Conservation (phyloP, 2,329 filamentous ascomycete genomes). For the Ophiocordyceps camponoti-saundersi region DNA sequence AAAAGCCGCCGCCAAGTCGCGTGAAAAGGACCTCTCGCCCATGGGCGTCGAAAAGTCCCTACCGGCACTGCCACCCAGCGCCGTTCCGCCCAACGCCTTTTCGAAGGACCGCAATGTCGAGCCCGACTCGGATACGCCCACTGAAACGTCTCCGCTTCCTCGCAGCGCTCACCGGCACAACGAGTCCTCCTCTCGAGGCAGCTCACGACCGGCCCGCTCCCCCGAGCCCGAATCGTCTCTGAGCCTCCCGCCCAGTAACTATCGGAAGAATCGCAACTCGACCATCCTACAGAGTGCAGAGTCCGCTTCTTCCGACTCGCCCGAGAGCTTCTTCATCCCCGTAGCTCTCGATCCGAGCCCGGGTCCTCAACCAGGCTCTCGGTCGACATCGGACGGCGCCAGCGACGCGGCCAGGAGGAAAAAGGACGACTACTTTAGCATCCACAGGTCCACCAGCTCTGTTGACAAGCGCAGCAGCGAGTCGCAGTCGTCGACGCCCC, state of each 20-base stretch:
- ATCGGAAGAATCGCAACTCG: slow-evolving; percentile 64
- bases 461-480: slow-evolving; percentile 26
- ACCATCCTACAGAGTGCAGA: slow-evolving; percentile 38
- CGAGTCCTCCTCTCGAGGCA: slow-evolving; percentile 38
- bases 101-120: slow-evolving; percentile 37
- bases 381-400: slow-evolving; percentile 31
- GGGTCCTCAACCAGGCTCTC: slow-evolving; percentile 34
- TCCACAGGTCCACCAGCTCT: slow-evolving; percentile 20
- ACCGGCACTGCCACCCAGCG: slow-evolving; percentile 72
- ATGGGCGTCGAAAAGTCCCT: slow-evolving; percentile 80
- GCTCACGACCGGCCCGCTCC: slow-evolving; percentile 33
- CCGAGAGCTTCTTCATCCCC: slow-evolving; percentile 60
- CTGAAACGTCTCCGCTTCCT: slow-evolving; percentile 50
- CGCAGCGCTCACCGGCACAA: slow-evolving; percentile 30
- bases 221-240: slow-evolving; percentile 38
- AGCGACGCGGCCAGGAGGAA: slow-evolving; percentile 27
- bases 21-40: slow-evolving; percentile 45
- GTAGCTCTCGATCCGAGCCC: slow-evolving; percentile 58
- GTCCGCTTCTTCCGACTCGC: slow-evolving; percentile 30
- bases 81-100: slow-evolving; percentile 44
- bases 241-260: slow-evolving; percentile 57
- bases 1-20: slow-evolving; percentile 45
- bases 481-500: slow-evolving; percentile 50
- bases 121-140: slow-evolving; percentile 47
- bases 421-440: slow-evolving; percentile 44